A percentile compares a stretch with the other conserved stretches of the same genome.
Evolutionary conservation across 352 stramenopile genomes (phyloP).

Genomic region (Aphanomyces euteiches): DNA sequence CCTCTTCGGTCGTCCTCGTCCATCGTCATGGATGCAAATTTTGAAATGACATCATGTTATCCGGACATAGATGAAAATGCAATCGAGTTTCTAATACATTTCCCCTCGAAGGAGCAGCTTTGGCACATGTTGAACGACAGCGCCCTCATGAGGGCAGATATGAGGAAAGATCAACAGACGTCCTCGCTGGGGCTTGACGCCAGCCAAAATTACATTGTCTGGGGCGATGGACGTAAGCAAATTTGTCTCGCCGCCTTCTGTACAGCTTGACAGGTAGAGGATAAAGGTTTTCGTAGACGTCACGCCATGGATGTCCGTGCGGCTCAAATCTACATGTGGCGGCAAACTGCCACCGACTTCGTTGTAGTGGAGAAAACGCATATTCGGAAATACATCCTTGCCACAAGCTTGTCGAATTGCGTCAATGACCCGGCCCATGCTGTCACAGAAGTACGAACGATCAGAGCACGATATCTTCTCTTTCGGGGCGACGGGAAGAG

Average conservation of each 20-base stretch:
- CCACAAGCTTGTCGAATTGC: not conserved
- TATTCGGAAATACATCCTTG: constrained; percentile 24
- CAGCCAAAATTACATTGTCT: constrained; percentile 18
- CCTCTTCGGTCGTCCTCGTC: not conserved
- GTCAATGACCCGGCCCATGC: constrained; percentile 14
- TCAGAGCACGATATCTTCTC: constrained; percentile 28
- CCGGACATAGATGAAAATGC: not conserved
- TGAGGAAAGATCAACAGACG: constrained; percentile 31
- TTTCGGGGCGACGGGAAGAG: constrained; percentile 27
- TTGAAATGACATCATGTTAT: not conserved
- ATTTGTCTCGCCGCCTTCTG: constrained; percentile 25
- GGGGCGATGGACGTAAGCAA: constrained; percentile 14
- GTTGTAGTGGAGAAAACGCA: constrained; percentile 30
- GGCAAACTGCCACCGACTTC: constrained; percentile 20
- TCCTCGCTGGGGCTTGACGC: constrained; percentile 22
- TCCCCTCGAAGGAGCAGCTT: constrained; percentile 32
- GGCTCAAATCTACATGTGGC: constrained; percentile 29
- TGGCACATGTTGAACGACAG: constrained; percentile 16
- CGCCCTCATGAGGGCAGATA: constrained; percentile 30
- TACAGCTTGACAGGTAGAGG: constrained; percentile 28
- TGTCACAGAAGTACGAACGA: constrained; percentile 29
- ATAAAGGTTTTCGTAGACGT: constrained; percentile 32
- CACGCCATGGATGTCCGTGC: constrained; percentile 26
- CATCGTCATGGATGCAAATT: not conserved
- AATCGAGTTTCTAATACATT: constrained; percentile 24